Conservation (phyloP, 352 stramenopile genomes). For the Peronospora destructor region DNA sequence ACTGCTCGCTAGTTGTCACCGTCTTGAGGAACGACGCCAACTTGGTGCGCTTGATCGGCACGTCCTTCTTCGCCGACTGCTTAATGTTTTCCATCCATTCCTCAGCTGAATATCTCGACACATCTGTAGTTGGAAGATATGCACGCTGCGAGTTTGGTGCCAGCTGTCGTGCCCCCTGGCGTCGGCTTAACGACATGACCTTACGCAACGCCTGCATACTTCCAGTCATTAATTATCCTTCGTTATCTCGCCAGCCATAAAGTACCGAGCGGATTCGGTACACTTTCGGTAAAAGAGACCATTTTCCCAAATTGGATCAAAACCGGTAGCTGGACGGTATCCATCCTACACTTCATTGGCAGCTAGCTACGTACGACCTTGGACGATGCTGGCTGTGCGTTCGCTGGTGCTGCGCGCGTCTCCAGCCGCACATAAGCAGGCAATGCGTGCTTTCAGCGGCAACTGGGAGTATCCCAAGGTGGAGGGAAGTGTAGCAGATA, state of each 20-base stretch:
- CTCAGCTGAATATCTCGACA: conserved; percentile 47
- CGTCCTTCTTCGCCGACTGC: conserved; percentile 60
- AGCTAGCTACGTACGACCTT: not conserved
- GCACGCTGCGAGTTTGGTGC: conserved; percentile 28
- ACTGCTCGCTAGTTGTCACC: conserved; percentile 71
- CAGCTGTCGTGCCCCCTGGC: conserved; percentile 37
- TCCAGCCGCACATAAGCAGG: conserved; percentile 13
- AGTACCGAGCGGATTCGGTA: not conserved
- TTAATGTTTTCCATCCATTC: conserved; percentile 83
- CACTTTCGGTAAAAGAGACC: not conserved
- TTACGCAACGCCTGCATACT: conserved; percentile 67
- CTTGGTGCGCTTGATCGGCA: conserved; percentile 79
- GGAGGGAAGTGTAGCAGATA: conserved; percentile 57
- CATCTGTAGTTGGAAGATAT: conserved; percentile 29
- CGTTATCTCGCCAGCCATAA: conserved; percentile 6
- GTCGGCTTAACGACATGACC: conserved; percentile 45
- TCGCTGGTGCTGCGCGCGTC: conserved; percentile 16
- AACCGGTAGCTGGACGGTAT: conserved; percentile 3
- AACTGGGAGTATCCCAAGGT: conserved; percentile 82
- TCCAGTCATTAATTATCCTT: conserved; percentile 14
- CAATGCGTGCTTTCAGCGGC: conserved; percentile 56
- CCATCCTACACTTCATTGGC: conserved; percentile 9
- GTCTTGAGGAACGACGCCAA: conserved; percentile 78
- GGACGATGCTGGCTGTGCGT: conserved; percentile 25
- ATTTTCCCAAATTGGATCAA: not conserved